phyloP scores from a whole-genome alignment of 2,329 filamentous ascomycete species.

The Paecilomyces sp. region DNA sequence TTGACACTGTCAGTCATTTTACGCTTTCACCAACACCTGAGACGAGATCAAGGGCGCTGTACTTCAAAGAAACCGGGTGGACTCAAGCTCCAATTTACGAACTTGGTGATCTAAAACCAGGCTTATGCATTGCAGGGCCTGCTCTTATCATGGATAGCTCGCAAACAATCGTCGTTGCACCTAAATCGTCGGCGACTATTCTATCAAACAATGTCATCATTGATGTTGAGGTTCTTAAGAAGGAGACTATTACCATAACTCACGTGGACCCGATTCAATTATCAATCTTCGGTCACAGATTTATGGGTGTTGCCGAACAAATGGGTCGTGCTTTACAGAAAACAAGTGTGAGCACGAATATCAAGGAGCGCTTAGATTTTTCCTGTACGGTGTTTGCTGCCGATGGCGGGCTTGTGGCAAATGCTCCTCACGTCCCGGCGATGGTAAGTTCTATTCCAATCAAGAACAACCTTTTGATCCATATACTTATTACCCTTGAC shows the following conservation, averaged over 20 bases:
- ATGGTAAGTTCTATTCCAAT: constrained; percentile 62
- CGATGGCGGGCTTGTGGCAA: constrained; percentile 65
- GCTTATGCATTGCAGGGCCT: constrained; percentile 8
- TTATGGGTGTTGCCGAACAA: constrained; percentile 80
- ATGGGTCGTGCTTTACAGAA: constrained; percentile 76
- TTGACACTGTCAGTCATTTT: not conserved
- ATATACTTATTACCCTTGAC: constrained; percentile 1
- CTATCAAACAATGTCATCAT: constrained; percentile 60
- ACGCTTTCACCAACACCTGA: no score
- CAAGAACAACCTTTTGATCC: constrained; percentile 63
- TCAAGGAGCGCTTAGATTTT: constrained; percentile 71
- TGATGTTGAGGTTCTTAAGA: constrained; percentile 56
- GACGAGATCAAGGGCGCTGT: constrained; percentile 6
- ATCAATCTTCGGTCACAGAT: constrained; percentile 71
- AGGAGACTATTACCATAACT: constrained; percentile 40
- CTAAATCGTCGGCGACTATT: constrained; percentile 24
- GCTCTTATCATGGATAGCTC: constrained; percentile 25
- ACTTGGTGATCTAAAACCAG: constrained; percentile 1
- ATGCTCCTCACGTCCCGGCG: constrained; percentile 71
- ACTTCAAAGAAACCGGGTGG: constrained; percentile 1
- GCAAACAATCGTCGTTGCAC: constrained; percentile 33
- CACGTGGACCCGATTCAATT: constrained; percentile 70
- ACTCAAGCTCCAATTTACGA: constrained; percentile 1
- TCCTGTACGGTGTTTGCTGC: constrained; percentile 70
- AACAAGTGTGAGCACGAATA: constrained; percentile 71